Evolutionary conservation across 2,329 filamentous ascomycete species (phyloP).

Genomic region (Shiraia bambusicola): DNA sequence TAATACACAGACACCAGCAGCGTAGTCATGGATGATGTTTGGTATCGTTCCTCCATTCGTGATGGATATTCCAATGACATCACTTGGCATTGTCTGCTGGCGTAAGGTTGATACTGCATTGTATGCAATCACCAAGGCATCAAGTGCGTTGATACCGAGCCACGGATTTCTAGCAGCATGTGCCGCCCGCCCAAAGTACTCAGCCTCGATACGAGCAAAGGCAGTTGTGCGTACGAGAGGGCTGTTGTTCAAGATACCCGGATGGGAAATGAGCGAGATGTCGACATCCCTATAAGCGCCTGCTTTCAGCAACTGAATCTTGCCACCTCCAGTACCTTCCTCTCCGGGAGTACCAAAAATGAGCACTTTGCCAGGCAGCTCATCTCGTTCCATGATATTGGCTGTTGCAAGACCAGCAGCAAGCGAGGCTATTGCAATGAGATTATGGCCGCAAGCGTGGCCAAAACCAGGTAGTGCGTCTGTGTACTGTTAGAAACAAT

Average conservation of each 20-base stretch:
- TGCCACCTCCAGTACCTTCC: conserved; percentile 54
- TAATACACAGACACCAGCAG: conserved; percentile 41
- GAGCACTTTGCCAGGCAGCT: conserved; percentile 49
- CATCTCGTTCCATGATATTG: conserved; percentile 45
- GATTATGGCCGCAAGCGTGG: conserved; percentile 59
- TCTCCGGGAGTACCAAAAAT: conserved; percentile 58
- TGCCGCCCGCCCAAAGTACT: conserved; percentile 32
- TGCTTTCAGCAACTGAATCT: conserved; percentile 51
- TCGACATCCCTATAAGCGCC: conserved; percentile 38
- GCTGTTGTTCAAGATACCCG: conserved; percentile 6
- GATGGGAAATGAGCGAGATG: conserved; percentile 7
- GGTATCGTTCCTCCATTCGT: conserved; percentile 32
- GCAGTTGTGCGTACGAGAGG: conserved; percentile 12
- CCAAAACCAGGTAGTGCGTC: conserved; percentile 55
- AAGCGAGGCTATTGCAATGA: conserved; percentile 54
- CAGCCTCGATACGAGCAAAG: conserved; percentile 17
- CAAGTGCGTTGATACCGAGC: conserved; percentile 46
- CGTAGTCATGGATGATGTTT: conserved; percentile 47
- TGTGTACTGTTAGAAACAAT: not conserved
- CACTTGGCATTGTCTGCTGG: conserved; percentile 45
- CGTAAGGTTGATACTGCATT: conserved; percentile 35
- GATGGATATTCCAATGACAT: conserved; percentile 42
- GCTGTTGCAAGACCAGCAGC: conserved; percentile 53
- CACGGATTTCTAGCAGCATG: conserved; percentile 46
- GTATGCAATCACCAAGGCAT: conserved; percentile 42